Base-by-base conservation (phyloP, 1,284 basidiomycete genomes). In the Boletus albobrunnescens region DNA sequence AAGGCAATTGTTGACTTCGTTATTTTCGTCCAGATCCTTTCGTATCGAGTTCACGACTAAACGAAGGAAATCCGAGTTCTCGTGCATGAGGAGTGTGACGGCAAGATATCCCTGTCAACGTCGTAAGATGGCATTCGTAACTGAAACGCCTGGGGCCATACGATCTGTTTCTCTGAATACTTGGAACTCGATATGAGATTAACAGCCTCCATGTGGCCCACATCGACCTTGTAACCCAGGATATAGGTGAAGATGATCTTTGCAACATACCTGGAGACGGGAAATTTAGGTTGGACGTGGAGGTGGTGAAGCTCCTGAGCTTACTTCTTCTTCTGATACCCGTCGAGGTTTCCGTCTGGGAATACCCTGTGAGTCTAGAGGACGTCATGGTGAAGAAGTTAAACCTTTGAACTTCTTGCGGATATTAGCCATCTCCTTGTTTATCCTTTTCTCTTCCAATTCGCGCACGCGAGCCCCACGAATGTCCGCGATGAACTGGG, bases 241-340 rank as follows among this genome's bases (percentile, higher is more conserved):
- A 99, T 99, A 64, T 97, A 98, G 16, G 96, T 98, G 75, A 99
- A 99, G 53, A 99, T 88, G 60, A 99, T 95, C 74, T 99, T 98
- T 50, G 88, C 84, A 35, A 91, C 85, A 77, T 91, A 91, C 82
- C 89, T 91, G 57, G 30, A 36, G 39, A 47, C 23, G n/a, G 23
- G 30, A 24, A 32, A 35, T 57, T 54, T 28, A 57, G 51, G 32
- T 38, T 36, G 51, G 31, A 50, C 26, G 22, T 46, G 39, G 42
- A 37, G 45, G 51, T 33, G 49, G 52, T 28, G 50, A 60, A 52
- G 46, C 23, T 30, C 47, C 54, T 38, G 51, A 33, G 76, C 82
- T 67, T 74, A 96, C 86, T 98, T 98, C 74, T 98, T 98, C 79
- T 95, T 96, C 74, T 97, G 94, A 70, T 99, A 96, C 24, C 95